Conservation (phyloP, 768 basidiomycete genomes). For the Hericium rajendrae region DNA sequence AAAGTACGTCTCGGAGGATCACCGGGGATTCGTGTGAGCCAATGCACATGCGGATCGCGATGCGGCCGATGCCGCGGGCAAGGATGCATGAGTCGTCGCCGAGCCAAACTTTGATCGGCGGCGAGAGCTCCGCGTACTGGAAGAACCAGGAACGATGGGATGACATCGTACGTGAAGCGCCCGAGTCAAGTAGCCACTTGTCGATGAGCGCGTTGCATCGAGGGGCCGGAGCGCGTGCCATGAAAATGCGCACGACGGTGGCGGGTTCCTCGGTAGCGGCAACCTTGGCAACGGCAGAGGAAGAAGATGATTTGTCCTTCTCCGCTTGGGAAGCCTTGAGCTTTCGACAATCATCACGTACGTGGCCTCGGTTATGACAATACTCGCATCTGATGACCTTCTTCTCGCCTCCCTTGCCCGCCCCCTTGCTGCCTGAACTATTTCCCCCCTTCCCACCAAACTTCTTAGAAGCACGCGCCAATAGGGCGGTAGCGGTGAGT, state of each 20-base stretch:
- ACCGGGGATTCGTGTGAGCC: neutral
- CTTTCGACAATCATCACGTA: too few relatives aligned
- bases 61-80: neutral
- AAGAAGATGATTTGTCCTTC: too few relatives aligned
- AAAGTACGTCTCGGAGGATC: neutral
- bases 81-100: constrained; percentile 5
- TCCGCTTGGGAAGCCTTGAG: too few relatives aligned
- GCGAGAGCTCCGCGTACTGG: neutral
- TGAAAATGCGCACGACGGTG: neutral
- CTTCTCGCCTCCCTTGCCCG: too few relatives aligned
- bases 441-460: too few relatives aligned
- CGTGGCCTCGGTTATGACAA: too few relatives aligned
- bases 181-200: constrained; percentile 13
- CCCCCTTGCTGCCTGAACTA: too few relatives aligned
- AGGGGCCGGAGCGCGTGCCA: neutral
- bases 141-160: constrained; percentile 5
- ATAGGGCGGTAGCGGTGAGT: too few relatives aligned
- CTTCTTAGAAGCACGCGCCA: too few relatives aligned
- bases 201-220: neutral
- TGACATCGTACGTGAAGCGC: constrained; percentile 13
- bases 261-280: neutral
- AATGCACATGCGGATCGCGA: neutral
- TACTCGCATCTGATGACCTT: too few relatives aligned
- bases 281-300: neutral
- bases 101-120: constrained; percentile 1